Evolutionary conservation across 2,329 filamentous ascomycete genomes (phyloP), one percentile per base, ranked within the genome.

Genomic region (Diplodia seriata): DNA sequence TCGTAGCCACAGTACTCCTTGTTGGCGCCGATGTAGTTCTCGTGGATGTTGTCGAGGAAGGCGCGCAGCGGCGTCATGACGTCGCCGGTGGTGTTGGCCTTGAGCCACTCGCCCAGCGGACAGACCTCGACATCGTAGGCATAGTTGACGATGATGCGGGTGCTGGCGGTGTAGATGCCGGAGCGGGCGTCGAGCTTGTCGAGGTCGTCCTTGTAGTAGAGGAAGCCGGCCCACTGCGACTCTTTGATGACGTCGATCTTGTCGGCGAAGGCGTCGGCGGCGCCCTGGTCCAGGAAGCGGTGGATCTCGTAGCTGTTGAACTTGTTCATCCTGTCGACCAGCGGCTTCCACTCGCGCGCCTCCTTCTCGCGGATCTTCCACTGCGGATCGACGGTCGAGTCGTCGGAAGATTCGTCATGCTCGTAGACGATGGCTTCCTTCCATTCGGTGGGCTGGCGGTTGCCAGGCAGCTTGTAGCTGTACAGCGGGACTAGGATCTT

Each of bases 1-100:
- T 55, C 29, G 29, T 55, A 55, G 4, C 53, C 53, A 15, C 2
- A 9, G 31, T 55, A 55, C 29, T 55, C 53, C 31, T 55, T 55
- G 18, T 55, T 29, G 11, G 53, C 15, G 11, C 53, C 53, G 31
- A 55, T n/a, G 26, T 29, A 38, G 31, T 38, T 15, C 29, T n/a
- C 12, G 29, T 36, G 53, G 29, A 55, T 15, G 53, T 55, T 12
- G 6, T 55, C 12, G 53, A 55, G 53, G 15, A 55, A 11, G 26
- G 8, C 18, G 7, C 15, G n/a, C 29, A 55, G 53, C 15, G 53
- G 29, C 53, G 31, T 20, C 29, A 31, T 12, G 15, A 55, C 31
- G 12, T 33, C 29, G 15, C 53, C 53, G 4, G 18, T 11, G 18
- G 31, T 55, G 29, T 33, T 23, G 18, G 33, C 31, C 31, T 36